Evolutionary conservation across 2,329 filamentous ascomycete genomes (phyloP), one percentile per base, ranked within the genome.

Genomic region (Thielaviopsis musarum): DNA sequence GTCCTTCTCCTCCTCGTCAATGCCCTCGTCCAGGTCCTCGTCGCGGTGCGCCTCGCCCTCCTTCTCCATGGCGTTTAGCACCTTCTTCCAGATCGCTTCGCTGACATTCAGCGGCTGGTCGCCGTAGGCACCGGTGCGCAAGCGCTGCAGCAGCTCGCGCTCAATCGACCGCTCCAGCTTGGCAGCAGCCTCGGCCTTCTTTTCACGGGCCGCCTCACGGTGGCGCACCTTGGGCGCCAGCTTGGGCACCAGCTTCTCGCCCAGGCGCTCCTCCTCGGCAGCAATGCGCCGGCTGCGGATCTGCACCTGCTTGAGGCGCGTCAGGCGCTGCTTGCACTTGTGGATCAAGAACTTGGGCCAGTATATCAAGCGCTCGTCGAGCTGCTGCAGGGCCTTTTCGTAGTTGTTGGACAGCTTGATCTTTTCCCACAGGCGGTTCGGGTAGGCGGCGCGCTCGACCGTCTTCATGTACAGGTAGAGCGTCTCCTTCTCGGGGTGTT

Each of bases 391-490:
- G 0, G 93, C 93, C 69, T 91, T 87, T 64, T 84, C 82, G 72
- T 97, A 97, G 76, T 97, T 96, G 66, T 83, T 82, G 28, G 88
- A 89, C 38, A 98, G 77, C 69, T 90, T 88, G 69, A 96, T 89
- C 65, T 85, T 84, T 74, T 97, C 90, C 93, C 93, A 98, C 75
- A 91, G 83, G 72, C 95, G 94, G 61, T 82, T 85, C 1, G 91
- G 93, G 72, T 91, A 81, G 71, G 91, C 91, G 13, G 86, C 79
- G 63, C 93, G 87, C 75, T 95, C 90, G 65, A 91, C 82, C 4
- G 89, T 93, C 76, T 96, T 97, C 79, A 95, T 95, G 78, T 95
- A 97, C 60, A 97, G 84, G 74, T 96, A 97, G 63, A 97, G 79
- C 9, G 82, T 83, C 63, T 88, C 87, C 58, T 88, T 91, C 62